Evolutionary conservation across 768 basidiomycete genomes (phyloP), one percentile per base, ranked within the genome.

Genomic region (Cubamyces sp.): DNA sequence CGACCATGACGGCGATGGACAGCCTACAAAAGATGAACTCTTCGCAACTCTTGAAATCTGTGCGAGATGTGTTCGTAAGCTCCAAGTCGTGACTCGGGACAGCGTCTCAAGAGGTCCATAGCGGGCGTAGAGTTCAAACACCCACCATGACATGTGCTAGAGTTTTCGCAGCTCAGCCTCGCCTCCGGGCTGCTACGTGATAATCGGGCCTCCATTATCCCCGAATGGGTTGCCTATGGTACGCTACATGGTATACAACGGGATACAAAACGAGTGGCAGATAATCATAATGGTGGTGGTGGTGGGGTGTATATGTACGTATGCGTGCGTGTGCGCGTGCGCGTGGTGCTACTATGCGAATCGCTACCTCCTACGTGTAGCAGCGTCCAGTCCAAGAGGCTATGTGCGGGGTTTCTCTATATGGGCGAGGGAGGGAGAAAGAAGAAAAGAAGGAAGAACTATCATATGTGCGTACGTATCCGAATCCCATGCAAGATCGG

Each of bases 181-280:
- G 5, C 34, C 34, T 11, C 6, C 34, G 34, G 28, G 28, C 28
- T 34, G 34, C 34, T 5, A 6, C 34, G 34, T 1, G 11, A 34
- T 34, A 34, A 34, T 34, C 9, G 34, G 34, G 34, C 45, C 26
- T 51, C 26, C 49, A 59, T 59, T 59, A 59, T n/a, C 40, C 57
- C 21, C 57, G 41, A 49, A 26, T 19, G 57, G 57, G 56, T 30
- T 34, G 28, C 57, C 46, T 50, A 37, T 14, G 30, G 52, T 64
- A 64, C 47, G 58, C 63, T 64, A 64, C 63, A 64, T 56, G 63
- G 59, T 64, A 56, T 60, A 64, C 43, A 60, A 56, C 54, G 26
- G 34, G 49, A 52, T 64, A 64, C 63, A 64, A 56, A 60, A 50
- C 54, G 54, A 56, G 45, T 16, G 47, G 9, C 19, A 28, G 15